Percentiles rank a stretch among this genome's conserved stretches.
phyloP scores from a whole-genome alignment of 2,329 filamentous ascomycete genomes.

The Pseudogymnoascus verrucosus region DNA sequence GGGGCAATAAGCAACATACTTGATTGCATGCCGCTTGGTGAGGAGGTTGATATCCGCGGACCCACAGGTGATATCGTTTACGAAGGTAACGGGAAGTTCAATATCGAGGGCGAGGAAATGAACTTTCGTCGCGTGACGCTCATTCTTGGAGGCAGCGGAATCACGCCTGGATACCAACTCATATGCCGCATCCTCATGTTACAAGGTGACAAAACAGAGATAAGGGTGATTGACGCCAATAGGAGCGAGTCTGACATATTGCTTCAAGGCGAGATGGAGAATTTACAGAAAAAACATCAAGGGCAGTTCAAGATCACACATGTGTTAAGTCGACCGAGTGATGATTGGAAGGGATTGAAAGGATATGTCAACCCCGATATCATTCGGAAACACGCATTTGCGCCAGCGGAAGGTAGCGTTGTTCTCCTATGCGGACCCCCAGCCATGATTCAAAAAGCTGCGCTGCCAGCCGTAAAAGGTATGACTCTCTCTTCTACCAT shows the following conservation, averaged over 20 bases:
- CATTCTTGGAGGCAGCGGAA: constrained; percentile 42
- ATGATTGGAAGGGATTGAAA: constrained; percentile 37
- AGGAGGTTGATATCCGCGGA: constrained; percentile 43
- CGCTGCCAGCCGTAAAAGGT: constrained; percentile 36
- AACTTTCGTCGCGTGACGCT: constrained; percentile 39
- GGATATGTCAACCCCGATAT: constrained; percentile 37
- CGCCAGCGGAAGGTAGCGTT: constrained; percentile 30
- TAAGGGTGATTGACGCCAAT: constrained; percentile 41
- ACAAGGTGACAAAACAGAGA: constrained; percentile 29
- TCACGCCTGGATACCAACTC: constrained; percentile 45
- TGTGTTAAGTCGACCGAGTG: constrained; percentile 37
- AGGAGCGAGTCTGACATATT: constrained; percentile 40
- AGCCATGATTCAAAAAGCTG: constrained; percentile 43
- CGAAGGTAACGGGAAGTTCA: constrained; percentile 38
- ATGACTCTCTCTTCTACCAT: constrained; percentile 14
- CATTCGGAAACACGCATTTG: constrained; percentile 34
- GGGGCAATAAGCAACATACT: constrained; percentile 47
- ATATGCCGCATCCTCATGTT: constrained; percentile 35
- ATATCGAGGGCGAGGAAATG: constrained; percentile 34
- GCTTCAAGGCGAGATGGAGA: constrained; percentile 34
- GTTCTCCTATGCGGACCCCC: constrained; percentile 43
- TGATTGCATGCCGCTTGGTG: constrained; percentile 39
- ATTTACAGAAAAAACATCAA: constrained; percentile 30
- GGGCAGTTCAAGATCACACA: constrained; percentile 38
- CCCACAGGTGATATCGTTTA: constrained; percentile 45